Evolutionary conservation across 2,329 filamentous ascomycete genomes (phyloP).

Genomic region (Verticillium zaregamsianum): DNA sequence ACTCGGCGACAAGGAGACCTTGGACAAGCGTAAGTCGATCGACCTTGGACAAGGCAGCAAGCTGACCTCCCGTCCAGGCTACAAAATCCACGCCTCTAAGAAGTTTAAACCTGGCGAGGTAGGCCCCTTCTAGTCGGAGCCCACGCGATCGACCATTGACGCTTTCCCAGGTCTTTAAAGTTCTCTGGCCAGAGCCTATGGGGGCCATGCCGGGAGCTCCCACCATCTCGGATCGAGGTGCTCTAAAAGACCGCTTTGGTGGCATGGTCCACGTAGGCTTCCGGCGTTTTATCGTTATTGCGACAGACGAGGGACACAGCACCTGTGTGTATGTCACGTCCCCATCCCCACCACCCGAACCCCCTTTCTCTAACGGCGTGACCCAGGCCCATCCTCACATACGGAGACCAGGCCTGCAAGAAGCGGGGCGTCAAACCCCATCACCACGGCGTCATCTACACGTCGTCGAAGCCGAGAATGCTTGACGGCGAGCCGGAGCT

Average conservation of each 20-base stretch:
- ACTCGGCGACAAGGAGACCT: conserved; percentile 4
- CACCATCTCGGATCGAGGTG: conserved; percentile 27
- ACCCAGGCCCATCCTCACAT: conserved; percentile 50
- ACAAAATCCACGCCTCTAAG: conserved; percentile 30
- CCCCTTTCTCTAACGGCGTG: neutral
- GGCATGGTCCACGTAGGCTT: conserved; percentile 43
- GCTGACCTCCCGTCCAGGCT: conserved; percentile 25
- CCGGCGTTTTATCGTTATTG: conserved; percentile 51
- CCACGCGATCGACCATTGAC: neutral
- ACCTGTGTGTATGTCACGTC: conserved; percentile 47
- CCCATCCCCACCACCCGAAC: neutral
- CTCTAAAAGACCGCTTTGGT: conserved; percentile 27
- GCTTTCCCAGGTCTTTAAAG: conserved; percentile 45
- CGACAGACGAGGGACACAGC: conserved; percentile 47
- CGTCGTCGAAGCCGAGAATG: conserved; percentile 23
- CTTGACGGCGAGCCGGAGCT: conserved; percentile 40
- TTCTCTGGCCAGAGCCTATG: conserved; percentile 49
- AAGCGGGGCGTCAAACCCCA: conserved; percentile 49
- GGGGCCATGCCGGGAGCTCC: conserved; percentile 29
- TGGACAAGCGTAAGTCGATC: conserved; percentile 31
- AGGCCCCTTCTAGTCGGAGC: conserved; percentile 6
- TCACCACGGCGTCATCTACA: conserved; percentile 51
- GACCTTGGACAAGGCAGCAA: neutral
- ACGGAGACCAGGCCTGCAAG: conserved; percentile 45
- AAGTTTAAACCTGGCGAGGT: conserved; percentile 38